phyloP scores from a whole-genome alignment of 306 rosid genomes.

The Sphenostylis stenocarpa region DNA sequence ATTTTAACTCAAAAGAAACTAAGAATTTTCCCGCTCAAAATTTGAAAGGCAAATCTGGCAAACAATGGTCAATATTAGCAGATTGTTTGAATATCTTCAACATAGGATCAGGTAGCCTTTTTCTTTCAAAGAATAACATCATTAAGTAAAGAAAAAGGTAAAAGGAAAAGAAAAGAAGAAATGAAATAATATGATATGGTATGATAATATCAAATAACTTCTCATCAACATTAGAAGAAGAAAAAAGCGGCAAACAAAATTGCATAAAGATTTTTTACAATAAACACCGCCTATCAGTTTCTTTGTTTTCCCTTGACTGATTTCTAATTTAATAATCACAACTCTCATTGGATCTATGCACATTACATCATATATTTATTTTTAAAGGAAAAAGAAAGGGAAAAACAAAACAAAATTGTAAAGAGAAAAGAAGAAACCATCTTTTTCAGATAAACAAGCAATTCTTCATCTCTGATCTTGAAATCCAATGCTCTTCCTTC shows the following conservation, averaged over 20 bases:
- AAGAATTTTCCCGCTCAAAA: not conserved
- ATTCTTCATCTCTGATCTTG: slow-evolving; percentile 54
- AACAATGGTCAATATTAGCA: slow-evolving; percentile 1
- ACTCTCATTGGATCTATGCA: slow-evolving; percentile 43
- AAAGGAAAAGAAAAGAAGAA: not conserved
- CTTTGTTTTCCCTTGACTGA: slow-evolving; percentile 11
- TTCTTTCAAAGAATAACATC: slow-evolving; percentile 14
- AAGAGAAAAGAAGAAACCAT: slow-evolving; percentile 34
- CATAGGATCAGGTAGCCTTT: not conserved
- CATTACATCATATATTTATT: slow-evolving; percentile 37
- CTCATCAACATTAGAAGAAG: slow-evolving; percentile 20
- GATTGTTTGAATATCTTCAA: slow-evolving; percentile 21
- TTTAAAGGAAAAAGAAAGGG: not conserved
- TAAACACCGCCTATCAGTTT: slow-evolving; percentile 29
- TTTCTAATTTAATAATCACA: slow-evolving; percentile 34
- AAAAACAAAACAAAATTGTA: slow-evolving; percentile 30
- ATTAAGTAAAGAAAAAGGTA: not conserved
- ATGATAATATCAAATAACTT: slow-evolving; percentile 9
- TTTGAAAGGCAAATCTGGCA: not conserved
- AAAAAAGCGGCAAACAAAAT: slow-evolving; percentile 41
- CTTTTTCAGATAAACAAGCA: slow-evolving; percentile 14
- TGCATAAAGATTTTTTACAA: slow-evolving; percentile 36
- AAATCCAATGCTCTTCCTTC: slow-evolving; percentile 53
- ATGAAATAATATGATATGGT: slow-evolving; percentile 10
- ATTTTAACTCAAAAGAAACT: not conserved